These are phyloP conservation scores for Nepenthes mirabilis DNA, from an alignment of 148 eudicot species.

Conservation along the genomic window DNA sequence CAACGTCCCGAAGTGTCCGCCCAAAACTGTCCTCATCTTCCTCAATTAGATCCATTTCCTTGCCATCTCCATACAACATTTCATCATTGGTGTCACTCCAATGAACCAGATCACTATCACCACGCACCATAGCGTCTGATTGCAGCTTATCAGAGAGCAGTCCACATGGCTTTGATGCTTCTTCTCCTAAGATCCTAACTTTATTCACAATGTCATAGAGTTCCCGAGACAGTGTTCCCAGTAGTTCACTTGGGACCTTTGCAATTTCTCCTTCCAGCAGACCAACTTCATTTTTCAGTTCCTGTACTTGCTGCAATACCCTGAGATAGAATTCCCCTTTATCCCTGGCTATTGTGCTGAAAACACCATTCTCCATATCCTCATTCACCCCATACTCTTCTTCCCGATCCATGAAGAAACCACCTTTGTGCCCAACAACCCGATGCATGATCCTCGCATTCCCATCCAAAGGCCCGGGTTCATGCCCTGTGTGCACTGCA, in stretches of 20 bases:
- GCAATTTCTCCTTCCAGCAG: conserved; percentile 47
- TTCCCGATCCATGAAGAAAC: conserved; percentile 59
- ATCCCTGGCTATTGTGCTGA: conserved; percentile 30
- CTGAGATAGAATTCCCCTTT: conserved; percentile 46
- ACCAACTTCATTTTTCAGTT: conserved; percentile 56
- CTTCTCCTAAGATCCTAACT: conserved; percentile 53
- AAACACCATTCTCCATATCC: conserved; percentile 48
- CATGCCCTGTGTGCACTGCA: conserved; percentile 95
- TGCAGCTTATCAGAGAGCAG: conserved; percentile 50
- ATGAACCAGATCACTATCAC: conserved; percentile 60
- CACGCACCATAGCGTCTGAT: conserved; percentile 59
- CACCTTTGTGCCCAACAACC: conserved; percentile 78
- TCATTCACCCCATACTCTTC: conserved; percentile 64
- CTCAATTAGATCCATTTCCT: conserved; percentile 59
- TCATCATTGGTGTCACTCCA: conserved; percentile 60
- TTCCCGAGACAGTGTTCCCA: conserved; percentile 60
- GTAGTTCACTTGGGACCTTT: conserved; percentile 36
- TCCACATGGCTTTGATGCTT: conserved; percentile 38
- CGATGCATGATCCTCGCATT: conserved; percentile 98
- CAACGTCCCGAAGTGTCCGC: conserved; percentile 71
- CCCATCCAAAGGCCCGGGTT: conserved; percentile 94
- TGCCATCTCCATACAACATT: conserved; percentile 48
- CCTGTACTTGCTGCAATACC: conserved; percentile 59
- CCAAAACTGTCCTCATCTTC: conserved; percentile 91
- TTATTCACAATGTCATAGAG: conserved; percentile 64